Evolutionary conservation across 495 filamentous ascomycete species (phyloP), one percentile per base, ranked within the genome.

Genomic region (Penicillium roqueforti): DNA sequence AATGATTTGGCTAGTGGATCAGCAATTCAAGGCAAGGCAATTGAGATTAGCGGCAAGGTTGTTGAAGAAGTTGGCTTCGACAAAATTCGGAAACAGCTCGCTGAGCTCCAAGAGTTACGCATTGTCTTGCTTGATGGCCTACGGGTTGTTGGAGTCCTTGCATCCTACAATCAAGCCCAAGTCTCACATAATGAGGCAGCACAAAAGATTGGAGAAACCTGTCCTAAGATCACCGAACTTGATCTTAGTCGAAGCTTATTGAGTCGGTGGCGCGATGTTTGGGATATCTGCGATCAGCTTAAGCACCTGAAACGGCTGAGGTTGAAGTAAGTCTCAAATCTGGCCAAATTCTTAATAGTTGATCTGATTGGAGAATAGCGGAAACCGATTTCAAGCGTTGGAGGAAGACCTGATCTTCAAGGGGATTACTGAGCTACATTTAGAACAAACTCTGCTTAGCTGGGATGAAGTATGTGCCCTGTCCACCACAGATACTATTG

Each of bases 11-110:
- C 55, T 59, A 22, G 49, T 36, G 65, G 68, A 4, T 59, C 56
- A 14, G 56, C 66, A 1, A 50, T 61, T 5, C 54, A 59, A 22
- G 61, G 73, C 40, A 74, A 77, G 47, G 57, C 74, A 4, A 88
- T 96, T 51, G 62, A 78, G 26, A 86, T 97, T 58, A 90, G 87
- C 43, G 84, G 85, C 16, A 98, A 98, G 68, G 80, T 93, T 22
- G 91, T 88, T 19, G 88, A 98, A 71, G 95, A 97, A 73, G 82
- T 98, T 20, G 93, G 93, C 39, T 97, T 97, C 65, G 92, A 95
- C 49, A 96, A 96, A 76, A 91, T 96, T 57, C 78, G 87, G 23
- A 80, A 80, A 54, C 81, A 92, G 70, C 83, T 91, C 49, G 85
- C 89, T 2, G 79, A 87, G 65, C 75, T 97, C 20, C 71, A 84